Base-by-base conservation (phyloP, 1,284 basidiomycete species). In the Puccinia triticina region DNA sequence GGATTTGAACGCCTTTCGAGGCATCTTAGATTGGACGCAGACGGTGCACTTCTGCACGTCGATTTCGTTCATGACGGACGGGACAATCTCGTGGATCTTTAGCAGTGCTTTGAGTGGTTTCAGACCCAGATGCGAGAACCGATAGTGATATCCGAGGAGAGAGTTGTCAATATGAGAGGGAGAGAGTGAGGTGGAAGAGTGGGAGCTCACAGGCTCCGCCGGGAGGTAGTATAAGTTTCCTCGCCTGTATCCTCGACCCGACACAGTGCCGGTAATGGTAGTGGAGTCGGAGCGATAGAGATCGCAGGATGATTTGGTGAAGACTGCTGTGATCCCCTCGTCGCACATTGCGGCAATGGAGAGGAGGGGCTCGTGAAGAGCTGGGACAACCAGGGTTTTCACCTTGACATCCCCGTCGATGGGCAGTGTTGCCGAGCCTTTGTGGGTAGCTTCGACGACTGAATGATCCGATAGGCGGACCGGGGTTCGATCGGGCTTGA, bases 61-160 rank as follows among this genome's bases (percentile, higher is more conserved):
- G 18, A 59, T 53, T 32, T 76, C 74, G 21, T 76, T 76, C 53
- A 76, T 53, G 14, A 59, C 12, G 0, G 8, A 34, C 10, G 74
- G 50, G 1, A 7, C 18, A 23, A 76, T 76, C 0, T 40, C 18
- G 18, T 76, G 8, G 12, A 23, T 3, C 53, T 76, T 76, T 5
- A 76, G 74, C 18, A 76, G 32, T 26, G 2, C 29, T 37, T 76
- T 76, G 29, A 75, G 72, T 8, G 72, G 72, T 55, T 55, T 75
- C 0, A 55, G 72, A 29, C 72, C 72, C 0, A 75, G 1, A 55
- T 29, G 72, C 10, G 32, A 48, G 21, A 75, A 18, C 4, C 16
- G 8, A 0, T 14, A 10, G 29, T 75, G 40, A 48, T 55, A 75
- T 0, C 21, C 72, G 11, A 64, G 59, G 40, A 43, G 40, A 43